Evolutionary conservation across 345 rosid species (phyloP).

Genomic region (Salix udensis): DNA sequence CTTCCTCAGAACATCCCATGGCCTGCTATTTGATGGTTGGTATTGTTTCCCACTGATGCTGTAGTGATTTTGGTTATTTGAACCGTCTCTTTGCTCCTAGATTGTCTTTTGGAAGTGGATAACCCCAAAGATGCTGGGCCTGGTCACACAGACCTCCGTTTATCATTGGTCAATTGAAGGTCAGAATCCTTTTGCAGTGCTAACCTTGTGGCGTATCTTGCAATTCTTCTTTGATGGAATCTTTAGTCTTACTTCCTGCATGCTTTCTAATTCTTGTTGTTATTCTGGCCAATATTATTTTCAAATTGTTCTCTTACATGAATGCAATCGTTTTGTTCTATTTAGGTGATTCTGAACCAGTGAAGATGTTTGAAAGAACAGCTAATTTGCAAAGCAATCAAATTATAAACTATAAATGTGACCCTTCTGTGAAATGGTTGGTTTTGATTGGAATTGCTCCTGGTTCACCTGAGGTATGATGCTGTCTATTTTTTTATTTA

Average conservation of each 20-base stretch:
- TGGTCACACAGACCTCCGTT: conserved; percentile 82
- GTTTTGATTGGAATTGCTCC: conserved; percentile 97
- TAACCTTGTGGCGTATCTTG: not conserved
- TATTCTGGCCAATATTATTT: not conserved
- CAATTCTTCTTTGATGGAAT: not conserved
- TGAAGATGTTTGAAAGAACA: conserved; percentile 93
- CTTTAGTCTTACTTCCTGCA: not conserved
- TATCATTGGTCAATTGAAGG: conserved; percentile 99
- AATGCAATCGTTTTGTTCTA: not conserved
- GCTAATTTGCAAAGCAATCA: conserved; percentile 91
- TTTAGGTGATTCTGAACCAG: conserved; percentile 92
- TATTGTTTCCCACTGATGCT: not conserved
- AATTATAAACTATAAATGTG: conserved; percentile 92
- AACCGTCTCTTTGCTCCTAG: conserved; percentile 29
- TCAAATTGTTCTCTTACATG: not conserved
- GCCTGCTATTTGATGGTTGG: not conserved
- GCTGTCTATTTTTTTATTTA: not conserved
- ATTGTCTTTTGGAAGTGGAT: conserved; percentile 99
- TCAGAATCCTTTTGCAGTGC: conserved; percentile 15
- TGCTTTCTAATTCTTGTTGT: not conserved
- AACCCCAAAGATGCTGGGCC: conserved; percentile 81
- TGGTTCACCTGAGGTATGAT: conserved; percentile 87
- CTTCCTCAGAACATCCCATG: not conserved
- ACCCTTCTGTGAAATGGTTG: conserved; percentile 93
- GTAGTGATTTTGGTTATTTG: not conserved